Conservation (phyloP, 495 filamentous ascomycete genomes). For the Aeminium ludgeri region DNA sequence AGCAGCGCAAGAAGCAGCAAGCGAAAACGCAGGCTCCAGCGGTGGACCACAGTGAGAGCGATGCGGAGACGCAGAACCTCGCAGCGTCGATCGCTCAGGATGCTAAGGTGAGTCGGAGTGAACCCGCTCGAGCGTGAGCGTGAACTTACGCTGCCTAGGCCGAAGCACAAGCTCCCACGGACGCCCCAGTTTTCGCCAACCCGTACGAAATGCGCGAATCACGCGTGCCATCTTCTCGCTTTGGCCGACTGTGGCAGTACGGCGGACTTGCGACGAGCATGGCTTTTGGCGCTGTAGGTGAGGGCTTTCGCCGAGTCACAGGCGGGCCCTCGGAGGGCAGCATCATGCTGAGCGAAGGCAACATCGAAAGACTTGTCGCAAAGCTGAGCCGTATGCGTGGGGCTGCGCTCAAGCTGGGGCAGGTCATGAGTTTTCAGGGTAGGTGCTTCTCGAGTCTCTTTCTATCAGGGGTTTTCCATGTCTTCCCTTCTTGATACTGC, state of each 20-base stretch:
- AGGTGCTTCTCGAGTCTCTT: constrained; percentile 1
- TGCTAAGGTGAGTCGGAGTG: constrained; percentile 1
- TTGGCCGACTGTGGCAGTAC: constrained; percentile 88
- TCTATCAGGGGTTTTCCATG: too few species aligned
- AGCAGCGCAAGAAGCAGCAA: constrained; percentile 8
- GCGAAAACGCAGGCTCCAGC: background rate
- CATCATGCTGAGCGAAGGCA: constrained; percentile 70
- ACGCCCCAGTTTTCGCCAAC: background rate
- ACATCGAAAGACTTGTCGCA: constrained; percentile 80
- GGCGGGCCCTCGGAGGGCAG: constrained; percentile 48
- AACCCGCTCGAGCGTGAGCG: constrained; percentile 13
- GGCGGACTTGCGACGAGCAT: constrained; percentile 83
- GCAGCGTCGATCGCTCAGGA: constrained; percentile 6
- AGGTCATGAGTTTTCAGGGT: constrained; percentile 94
- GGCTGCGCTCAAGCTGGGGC: constrained; percentile 92
- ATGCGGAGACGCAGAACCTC: constrained; percentile 6
- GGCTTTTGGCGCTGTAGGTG: constrained; percentile 82
- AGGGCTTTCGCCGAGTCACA: constrained; percentile 57
- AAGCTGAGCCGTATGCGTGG: constrained; percentile 93
- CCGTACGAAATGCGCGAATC: constrained; percentile 71
- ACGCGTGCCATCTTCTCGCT: constrained; percentile 69
- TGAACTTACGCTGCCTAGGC: constrained; percentile 16
- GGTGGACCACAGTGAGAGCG: background rate
- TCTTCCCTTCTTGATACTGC: constrained; percentile 8
- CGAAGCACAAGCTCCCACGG: constrained; percentile 5